Conservation (phyloP, 345 rosid species). For the Cochlearia excelsa region DNA sequence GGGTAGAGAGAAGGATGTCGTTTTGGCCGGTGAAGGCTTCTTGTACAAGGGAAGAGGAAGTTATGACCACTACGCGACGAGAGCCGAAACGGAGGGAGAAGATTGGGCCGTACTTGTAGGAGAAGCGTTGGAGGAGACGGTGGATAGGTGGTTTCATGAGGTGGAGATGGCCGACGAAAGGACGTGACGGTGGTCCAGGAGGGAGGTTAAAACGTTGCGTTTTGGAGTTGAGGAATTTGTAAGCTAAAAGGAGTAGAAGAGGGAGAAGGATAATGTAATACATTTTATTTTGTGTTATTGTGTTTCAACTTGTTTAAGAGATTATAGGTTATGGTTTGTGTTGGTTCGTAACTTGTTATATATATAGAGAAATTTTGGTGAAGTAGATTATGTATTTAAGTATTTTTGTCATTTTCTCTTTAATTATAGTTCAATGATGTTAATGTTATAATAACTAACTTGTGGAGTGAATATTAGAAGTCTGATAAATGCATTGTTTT, state of each 20-base stretch:
- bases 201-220: constrained; percentile 13
- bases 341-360: neutral
- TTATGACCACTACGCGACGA: constrained; percentile 36
- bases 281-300: neutral
- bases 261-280: neutral
- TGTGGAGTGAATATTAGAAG: no score
- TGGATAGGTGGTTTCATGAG: constrained; percentile 45
- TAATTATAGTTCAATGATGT: no score
- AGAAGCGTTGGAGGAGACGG: constrained; percentile 30
- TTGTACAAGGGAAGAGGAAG: constrained; percentile 46
- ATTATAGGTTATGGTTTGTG: neutral
- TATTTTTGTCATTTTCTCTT: neutral
- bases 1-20: constrained; percentile 48
- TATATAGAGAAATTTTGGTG: neutral
- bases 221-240: constrained; percentile 16
- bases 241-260: neutral
- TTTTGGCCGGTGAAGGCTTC: constrained; percentile 51
- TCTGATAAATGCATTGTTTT: no score
- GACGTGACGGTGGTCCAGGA: constrained; percentile 43
- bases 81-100: constrained; percentile 46
- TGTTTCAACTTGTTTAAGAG: neutral
- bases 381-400: neutral
- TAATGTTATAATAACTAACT: no score
- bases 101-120: constrained; percentile 44
- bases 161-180: constrained; percentile 52